A percentile compares a stretch with the other conserved stretches of the same genome.
Evolutionary conservation across 2,329 filamentous ascomycete species (phyloP).

Genomic region (Aspergillus thermomutatus): DNA sequence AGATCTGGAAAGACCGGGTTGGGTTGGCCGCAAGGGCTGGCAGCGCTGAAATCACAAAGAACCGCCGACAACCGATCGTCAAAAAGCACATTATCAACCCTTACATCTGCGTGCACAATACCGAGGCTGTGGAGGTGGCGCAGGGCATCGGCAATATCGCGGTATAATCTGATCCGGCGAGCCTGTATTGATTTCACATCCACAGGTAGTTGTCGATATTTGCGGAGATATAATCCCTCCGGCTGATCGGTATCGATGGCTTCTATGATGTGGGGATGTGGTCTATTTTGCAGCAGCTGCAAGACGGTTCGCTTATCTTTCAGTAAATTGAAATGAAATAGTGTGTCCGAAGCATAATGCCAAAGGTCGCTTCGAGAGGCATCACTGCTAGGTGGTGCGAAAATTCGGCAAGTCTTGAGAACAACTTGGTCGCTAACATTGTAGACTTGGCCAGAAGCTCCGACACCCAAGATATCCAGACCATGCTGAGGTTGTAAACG

Average conservation of each 20-base stretch:
- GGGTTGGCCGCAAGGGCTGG: conserved; percentile 15
- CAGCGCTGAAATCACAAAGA: conserved; percentile 23
- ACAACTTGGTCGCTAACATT: conserved; percentile 19
- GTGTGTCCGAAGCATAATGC: conserved; percentile 20
- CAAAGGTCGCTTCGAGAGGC: conserved; percentile 12
- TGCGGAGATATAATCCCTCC: conserved; percentile 25
- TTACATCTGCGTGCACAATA: conserved; percentile 21
- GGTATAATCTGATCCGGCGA: conserved; percentile 17
- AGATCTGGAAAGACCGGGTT: conserved; percentile 17
- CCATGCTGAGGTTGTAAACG: conserved; percentile 13
- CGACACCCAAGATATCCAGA: conserved; percentile 19
- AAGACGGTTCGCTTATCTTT: conserved; percentile 18
- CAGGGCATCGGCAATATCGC: conserved; percentile 20
- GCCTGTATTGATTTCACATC: conserved; percentile 6
- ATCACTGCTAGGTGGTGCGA: conserved; percentile 9
- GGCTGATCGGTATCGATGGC: conserved; percentile 20
- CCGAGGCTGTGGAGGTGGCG: conserved; percentile 20
- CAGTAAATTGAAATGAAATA: conserved; percentile 19
- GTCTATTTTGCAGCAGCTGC: conserved; percentile 11
- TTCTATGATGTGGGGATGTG: conserved; percentile 22
- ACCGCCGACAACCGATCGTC: conserved; percentile 13
- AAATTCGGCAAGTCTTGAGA: conserved; percentile 21
- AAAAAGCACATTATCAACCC: conserved; percentile 22
- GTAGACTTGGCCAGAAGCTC: conserved; percentile 23
- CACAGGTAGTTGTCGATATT: conserved; percentile 14